These are phyloP conservation scores for Boletus fagicola DNA, from an alignment of 768 basidiomycete species.

Conservation along the genomic window DNA sequence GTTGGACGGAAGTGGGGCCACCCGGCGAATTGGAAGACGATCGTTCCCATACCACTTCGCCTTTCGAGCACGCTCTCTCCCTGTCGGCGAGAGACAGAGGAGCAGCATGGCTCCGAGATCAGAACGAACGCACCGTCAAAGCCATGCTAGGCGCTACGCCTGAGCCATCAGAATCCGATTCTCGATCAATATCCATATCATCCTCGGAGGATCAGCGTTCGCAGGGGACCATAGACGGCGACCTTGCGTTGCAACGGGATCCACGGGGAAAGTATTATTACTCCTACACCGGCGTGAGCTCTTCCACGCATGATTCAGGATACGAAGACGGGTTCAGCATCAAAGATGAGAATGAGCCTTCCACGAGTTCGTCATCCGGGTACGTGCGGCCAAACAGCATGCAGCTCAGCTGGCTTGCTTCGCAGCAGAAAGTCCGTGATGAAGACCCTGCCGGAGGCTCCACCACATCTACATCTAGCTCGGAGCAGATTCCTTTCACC, in stretches of 20 bases:
- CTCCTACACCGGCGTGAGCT: slow-evolving; percentile 54
- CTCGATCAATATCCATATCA: slow-evolving; percentile 40
- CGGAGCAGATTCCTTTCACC: slow-evolving; percentile 14
- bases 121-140: slow-evolving; percentile 64
- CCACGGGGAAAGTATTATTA: slow-evolving; percentile 75
- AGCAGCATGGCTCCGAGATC: slow-evolving; percentile 79
- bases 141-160: slow-evolving; percentile 57
- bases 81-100: slow-evolving; percentile 62
- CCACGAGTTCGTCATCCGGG: slow-evolving; percentile 24
- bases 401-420: slow-evolving; percentile 64
- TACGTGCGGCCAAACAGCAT: slow-evolving; percentile 60
- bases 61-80: slow-evolving; percentile 40
- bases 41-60: slow-evolving; percentile 40
- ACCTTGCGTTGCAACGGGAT: slow-evolving; percentile 65
- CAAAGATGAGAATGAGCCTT: slow-evolving; percentile 33
- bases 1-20: slow-evolving; percentile 46
- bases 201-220: slow-evolving; percentile 30
- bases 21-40: slow-evolving; percentile 57
- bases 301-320: slow-evolving; percentile 51
- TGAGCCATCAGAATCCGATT: slow-evolving; percentile 58
- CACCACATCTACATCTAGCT: slow-evolving; percentile 14
- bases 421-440: slow-evolving; percentile 43
- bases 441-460: slow-evolving; percentile 14
- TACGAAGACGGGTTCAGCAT: slow-evolving; percentile 49
- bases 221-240: slow-evolving; percentile 51